phyloP scores from a whole-genome alignment of 2,329 filamentous ascomycete species.

The Chrysoporthe puriensis region DNA sequence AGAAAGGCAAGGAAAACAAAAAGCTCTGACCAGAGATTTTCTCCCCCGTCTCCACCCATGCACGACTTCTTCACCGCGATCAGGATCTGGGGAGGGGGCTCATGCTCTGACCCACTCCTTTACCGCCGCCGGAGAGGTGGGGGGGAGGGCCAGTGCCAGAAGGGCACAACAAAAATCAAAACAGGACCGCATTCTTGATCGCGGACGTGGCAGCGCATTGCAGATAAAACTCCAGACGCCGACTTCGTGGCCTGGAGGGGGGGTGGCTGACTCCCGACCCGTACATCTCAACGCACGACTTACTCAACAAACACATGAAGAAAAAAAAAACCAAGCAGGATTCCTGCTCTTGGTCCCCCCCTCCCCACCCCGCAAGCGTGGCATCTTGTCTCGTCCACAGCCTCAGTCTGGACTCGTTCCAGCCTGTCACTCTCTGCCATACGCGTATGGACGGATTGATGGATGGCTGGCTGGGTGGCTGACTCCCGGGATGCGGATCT shows the following conservation, averaged over 20 bases:
- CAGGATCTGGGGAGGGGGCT: background rate
- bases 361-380: background rate
- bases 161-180: background rate
- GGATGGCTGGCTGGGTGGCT: background rate
- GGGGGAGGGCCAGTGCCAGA: too few species aligned
- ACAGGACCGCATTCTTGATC: background rate
- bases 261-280: constrained; percentile 1
- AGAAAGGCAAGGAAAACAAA: background rate
- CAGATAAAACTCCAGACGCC: constrained; percentile 3
- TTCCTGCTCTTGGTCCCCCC: background rate
- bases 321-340: background rate
- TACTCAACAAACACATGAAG: background rate
- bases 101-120: background rate
- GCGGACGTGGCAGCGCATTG: constrained; percentile 19
- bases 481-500: background rate
- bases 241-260: background rate
- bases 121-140: background rate
- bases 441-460: background rate
- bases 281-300: background rate
- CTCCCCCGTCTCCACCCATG: constrained; percentile 6
- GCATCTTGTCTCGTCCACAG: background rate
- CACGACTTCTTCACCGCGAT: constrained; percentile 3
- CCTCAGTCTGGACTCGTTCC: background rate
- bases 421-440: too few species aligned
- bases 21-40: constrained; percentile 18